A percentile compares a stretch with the other conserved stretches of the same genome.
Evolutionary conservation across 106 monocot species (phyloP).

Genomic region (Acorus gramineus): DNA sequence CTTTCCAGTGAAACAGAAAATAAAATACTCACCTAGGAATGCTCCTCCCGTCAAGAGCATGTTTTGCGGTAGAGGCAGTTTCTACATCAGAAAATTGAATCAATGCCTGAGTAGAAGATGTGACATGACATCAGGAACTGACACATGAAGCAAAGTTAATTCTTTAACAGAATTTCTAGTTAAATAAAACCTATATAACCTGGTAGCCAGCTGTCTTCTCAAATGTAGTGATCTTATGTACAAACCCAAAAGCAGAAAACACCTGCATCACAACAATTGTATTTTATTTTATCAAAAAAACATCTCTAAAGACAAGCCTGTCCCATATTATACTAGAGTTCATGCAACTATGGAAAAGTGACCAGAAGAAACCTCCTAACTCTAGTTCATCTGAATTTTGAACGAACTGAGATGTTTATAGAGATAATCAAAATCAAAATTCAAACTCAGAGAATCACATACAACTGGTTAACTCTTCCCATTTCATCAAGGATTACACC

Average conservation of each 20-base stretch:
- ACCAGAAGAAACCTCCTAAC: too few species aligned
- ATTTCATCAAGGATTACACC: too few species aligned
- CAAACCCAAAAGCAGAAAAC: conserved; percentile 65
- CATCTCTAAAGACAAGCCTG: neutral
- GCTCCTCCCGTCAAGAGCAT: conserved; percentile 52
- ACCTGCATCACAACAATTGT: conserved; percentile 24
- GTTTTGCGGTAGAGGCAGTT: conserved; percentile 42
- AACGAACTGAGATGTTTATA: too few species aligned
- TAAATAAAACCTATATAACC: conserved; percentile 19
- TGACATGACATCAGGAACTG: neutral
- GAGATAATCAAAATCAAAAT: too few species aligned
- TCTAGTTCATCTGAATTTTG: too few species aligned
- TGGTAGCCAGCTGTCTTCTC: conserved; percentile 63
- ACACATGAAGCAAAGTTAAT: neutral
- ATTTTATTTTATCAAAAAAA: conserved; percentile 1
- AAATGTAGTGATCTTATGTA: conserved; percentile 66
- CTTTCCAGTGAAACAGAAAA: neutral
- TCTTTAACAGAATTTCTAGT: neutral
- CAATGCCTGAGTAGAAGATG: conserved; percentile 30
- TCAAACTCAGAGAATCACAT: too few species aligned
- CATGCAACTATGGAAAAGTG: neutral
- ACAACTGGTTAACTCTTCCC: too few species aligned
- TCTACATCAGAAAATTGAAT: conserved; percentile 46
- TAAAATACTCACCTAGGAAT: conserved; percentile 31
- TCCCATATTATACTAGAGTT: neutral